Percentiles rank a stretch among this genome's conserved stretches.
These are phyloP conservation scores for Alternaria postmessia DNA, from an alignment of 2,329 filamentous ascomycete species.

Conservation along the genomic window DNA sequence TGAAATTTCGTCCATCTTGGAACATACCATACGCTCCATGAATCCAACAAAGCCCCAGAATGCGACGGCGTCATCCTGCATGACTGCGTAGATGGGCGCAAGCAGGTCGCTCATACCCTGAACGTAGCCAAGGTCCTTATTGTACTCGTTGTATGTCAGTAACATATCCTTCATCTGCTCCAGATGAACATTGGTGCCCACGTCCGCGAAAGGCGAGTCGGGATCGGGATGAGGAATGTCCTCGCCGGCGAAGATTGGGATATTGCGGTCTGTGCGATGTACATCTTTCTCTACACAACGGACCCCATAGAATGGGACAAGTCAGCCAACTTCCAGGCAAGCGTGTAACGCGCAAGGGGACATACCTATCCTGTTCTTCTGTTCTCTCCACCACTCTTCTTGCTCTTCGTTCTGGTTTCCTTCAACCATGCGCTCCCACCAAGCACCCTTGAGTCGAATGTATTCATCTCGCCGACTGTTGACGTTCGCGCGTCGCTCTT, in stretches of 20 bases:
- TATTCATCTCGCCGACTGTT: conserved; percentile 92
- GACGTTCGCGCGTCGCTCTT: conserved; percentile 83
- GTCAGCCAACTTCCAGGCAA: conserved; percentile 48
- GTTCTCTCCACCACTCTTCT: conserved; percentile 96
- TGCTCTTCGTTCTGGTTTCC: conserved; percentile 80
- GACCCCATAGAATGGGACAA: conserved; percentile 63
- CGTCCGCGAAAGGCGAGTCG: conserved; percentile 89
- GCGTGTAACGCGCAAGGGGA: conserved; percentile 17
- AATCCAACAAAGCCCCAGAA: conserved; percentile 97
- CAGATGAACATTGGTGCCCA: conserved; percentile 94
- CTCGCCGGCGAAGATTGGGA: conserved; percentile 95
- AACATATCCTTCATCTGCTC: conserved; percentile 99
- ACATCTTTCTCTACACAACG: conserved; percentile 89
- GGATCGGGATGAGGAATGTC: conserved; percentile 97
- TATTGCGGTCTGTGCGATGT: conserved; percentile 91
- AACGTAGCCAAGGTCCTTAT: conserved; percentile 93
- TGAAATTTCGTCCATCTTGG: too few species aligned
- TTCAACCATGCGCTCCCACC: conserved; percentile 95
- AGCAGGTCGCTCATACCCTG: conserved; percentile 99
- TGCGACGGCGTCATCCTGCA: conserved; percentile 95
- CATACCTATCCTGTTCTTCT: conserved; percentile 90
- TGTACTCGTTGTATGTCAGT: conserved; percentile 97
- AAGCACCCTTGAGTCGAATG: conserved; percentile 88
- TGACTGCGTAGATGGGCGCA: conserved; percentile 93
- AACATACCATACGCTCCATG: conserved; percentile 86